These are phyloP conservation scores for Tetrapisispora fleetii DNA, from an alignment of 805 yeast species.

Conservation along the genomic window DNA sequence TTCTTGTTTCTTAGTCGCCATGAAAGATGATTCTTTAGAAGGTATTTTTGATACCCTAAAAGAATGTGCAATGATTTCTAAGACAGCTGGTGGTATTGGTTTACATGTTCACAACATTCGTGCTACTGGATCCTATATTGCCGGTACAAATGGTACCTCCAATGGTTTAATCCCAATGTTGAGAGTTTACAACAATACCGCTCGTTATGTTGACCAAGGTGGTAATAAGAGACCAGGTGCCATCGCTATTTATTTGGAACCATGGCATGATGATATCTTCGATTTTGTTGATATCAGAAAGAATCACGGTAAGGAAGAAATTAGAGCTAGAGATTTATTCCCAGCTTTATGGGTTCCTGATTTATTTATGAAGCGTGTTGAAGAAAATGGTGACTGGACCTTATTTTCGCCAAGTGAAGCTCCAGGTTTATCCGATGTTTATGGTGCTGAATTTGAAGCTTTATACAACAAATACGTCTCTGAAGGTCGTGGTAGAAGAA, in stretches of 20 bases:
- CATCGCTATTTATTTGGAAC: conserved; percentile 83
- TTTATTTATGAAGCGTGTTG: conserved; percentile 83
- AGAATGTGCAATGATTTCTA: conserved; percentile 80
- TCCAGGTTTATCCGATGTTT: conserved; percentile 71
- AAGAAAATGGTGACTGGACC: conserved; percentile 71
- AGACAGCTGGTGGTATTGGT: conserved; percentile 92
- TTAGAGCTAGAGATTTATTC: conserved; percentile 84
- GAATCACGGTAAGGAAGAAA: conserved; percentile 90
- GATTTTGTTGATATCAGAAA: conserved; percentile 78
- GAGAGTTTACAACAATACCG: conserved; percentile 86
- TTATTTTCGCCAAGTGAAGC: conserved; percentile 81
- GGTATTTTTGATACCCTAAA: conserved; percentile 85
- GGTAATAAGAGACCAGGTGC: conserved; percentile 98
- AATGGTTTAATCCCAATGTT: conserved; percentile 91
- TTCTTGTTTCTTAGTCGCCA: conserved; percentile 85
- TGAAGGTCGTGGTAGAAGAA: conserved; percentile 43
- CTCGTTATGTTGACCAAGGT: conserved; percentile 94
- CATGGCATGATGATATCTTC: conserved; percentile 90
- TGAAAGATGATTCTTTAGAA: conserved; percentile 88
- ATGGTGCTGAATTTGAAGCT: conserved; percentile 69
- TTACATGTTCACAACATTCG: conserved; percentile 78
- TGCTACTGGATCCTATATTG: conserved; percentile 72
- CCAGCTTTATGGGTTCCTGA: conserved; percentile 92
- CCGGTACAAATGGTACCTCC: conserved; percentile 86
- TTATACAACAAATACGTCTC: conserved; percentile 63